Evolutionary conservation across 352 stramenopile species (phyloP).

Genomic region (Thraustochytrium striatum): DNA sequence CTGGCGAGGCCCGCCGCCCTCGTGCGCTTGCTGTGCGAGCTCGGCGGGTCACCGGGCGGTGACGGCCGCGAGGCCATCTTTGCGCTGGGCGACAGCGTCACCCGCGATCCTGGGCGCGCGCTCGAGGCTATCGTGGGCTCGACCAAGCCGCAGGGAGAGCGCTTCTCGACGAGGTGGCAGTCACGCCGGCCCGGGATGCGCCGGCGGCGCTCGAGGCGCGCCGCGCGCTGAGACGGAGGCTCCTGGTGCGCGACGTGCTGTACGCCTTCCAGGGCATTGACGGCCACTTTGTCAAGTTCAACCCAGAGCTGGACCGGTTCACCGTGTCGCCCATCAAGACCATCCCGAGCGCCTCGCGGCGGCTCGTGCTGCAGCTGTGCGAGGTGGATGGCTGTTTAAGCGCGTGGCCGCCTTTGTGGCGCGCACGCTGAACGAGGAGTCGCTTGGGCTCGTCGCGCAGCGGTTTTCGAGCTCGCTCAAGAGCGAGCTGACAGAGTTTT

Average conservation of each 20-base stretch:
- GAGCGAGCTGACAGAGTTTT: slow-evolving; percentile 82
- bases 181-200: background rate
- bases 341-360: slow-evolving; percentile 65
- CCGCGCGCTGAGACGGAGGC: slow-evolving; percentile 58
- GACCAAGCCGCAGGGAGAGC: background rate
- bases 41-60: background rate
- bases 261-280: slow-evolving; percentile 87
- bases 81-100: too few relatives aligned
- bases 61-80: too few relatives aligned
- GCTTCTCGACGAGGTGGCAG: background rate
- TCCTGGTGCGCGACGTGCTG: slow-evolving; percentile 81
- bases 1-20: background rate
- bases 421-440: slow-evolving; percentile 67
- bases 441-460: slow-evolving; percentile 73
- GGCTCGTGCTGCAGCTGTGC: slow-evolving; percentile 65
- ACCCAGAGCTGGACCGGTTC: slow-evolving; percentile 64
- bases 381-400: slow-evolving; percentile 77
- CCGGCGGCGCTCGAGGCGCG: background rate
- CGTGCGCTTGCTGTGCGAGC: background rate
- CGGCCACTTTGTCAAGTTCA: slow-evolving; percentile 58
- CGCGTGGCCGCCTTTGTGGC: slow-evolving; percentile 74
- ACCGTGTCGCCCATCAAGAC: slow-evolving; percentile 65
- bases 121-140: background rate
- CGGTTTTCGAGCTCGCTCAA: slow-evolving; percentile 83
- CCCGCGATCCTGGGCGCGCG: background rate